Percentiles rank a stretch among this genome's conserved stretches.
Evolutionary conservation across 1,139 yeast species (phyloP).

Genomic region (Kurtzmaniella quercitrusa): DNA sequence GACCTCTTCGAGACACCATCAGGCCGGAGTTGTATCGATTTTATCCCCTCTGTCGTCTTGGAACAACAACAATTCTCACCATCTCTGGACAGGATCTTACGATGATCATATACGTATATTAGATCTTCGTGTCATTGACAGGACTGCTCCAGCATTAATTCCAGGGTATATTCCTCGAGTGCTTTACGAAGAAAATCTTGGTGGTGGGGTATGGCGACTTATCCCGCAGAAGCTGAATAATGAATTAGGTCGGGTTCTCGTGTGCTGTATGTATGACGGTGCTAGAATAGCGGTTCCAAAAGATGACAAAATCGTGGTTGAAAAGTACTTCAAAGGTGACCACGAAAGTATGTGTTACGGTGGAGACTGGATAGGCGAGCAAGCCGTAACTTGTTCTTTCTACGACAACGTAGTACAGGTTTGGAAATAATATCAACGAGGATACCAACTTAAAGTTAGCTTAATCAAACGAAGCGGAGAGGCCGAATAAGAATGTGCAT

Average conservation of each 20-base stretch:
- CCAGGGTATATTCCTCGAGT: constrained; percentile 48
- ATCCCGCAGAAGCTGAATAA: constrained; percentile 37
- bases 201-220: constrained; percentile 96
- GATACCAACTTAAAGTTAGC: background rate
- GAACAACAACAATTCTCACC: constrained; percentile 43
- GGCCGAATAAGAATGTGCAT: too few relatives aligned
- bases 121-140: constrained; percentile 61
- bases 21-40: constrained; percentile 86
- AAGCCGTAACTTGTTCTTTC: constrained; percentile 79
- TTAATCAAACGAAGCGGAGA: too few relatives aligned
- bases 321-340: constrained; percentile 54
- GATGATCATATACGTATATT: constrained; percentile 73
- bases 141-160: constrained; percentile 31
- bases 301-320: constrained; percentile 37
- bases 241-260: constrained; percentile 35
- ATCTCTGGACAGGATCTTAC: constrained; percentile 86
- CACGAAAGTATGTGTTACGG: constrained; percentile 96
- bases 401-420: constrained; percentile 78
- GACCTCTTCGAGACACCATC: constrained; percentile 59
- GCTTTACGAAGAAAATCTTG: constrained; percentile 47
- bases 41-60: constrained; percentile 43
- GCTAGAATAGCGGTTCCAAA: constrained; percentile 56
- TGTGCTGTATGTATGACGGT: constrained; percentile 96
- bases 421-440: constrained; percentile 46
- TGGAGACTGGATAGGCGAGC: constrained; percentile 70